phyloP scores from a whole-genome alignment of 257 asterid species.

The Nicotiana attenuata region DNA sequence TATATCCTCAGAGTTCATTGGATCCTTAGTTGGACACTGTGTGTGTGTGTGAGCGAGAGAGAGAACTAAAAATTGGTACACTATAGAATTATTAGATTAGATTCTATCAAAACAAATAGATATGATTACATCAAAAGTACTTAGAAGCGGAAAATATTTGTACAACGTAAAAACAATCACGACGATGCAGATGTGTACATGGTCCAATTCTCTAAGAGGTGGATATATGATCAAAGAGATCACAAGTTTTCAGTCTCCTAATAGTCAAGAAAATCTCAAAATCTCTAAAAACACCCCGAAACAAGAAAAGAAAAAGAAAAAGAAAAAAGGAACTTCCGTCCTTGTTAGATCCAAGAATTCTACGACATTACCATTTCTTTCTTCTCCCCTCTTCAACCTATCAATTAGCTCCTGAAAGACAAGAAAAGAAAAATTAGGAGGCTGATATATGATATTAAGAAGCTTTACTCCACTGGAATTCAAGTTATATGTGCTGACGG shows the following conservation, averaged over 20 bases:
- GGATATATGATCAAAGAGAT: neutral
- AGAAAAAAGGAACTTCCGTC: neutral
- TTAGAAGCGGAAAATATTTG: neutral
- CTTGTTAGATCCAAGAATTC: constrained; percentile 6
- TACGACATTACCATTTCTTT: neutral
- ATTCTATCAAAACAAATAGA: neutral
- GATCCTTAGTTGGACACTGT: neutral
- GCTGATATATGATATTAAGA: neutral
- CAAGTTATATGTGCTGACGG: neutral
- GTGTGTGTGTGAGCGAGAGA: no score
- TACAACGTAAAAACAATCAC: constrained; percentile 12
- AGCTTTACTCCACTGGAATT: neutral
- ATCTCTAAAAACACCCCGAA: constrained; percentile 9
- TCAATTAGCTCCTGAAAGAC: neutral
- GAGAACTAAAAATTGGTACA: neutral
- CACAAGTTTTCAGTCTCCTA: neutral
- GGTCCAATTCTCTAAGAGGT: neutral
- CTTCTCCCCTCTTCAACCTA: constrained; percentile 2
- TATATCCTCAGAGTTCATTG: neutral
- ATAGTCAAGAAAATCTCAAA: neutral
- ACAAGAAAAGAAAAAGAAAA: neutral
- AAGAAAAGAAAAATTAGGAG: neutral
- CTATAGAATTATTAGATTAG: neutral
- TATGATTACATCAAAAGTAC: neutral
- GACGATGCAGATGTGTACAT: neutral